These are phyloP conservation scores for Neurospora sp. DNA, from an alignment of 495 filamentous ascomycete genomes.

Conservation along the genomic window DNA sequence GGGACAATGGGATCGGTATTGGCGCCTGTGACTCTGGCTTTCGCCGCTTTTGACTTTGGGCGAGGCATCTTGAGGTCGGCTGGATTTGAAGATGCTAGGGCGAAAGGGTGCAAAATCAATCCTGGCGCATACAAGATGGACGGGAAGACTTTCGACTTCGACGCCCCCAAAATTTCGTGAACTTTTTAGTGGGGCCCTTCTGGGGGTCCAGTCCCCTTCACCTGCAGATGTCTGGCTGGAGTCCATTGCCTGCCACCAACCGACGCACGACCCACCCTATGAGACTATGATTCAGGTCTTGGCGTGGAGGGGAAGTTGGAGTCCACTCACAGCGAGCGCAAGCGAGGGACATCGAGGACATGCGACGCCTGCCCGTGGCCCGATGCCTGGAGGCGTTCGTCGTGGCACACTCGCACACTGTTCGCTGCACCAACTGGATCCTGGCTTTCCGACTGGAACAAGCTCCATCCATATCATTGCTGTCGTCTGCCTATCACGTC, in stretches of 20 bases:
- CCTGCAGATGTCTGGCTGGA: not conserved
- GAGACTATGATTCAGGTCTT: not conserved
- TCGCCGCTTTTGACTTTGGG: slow-evolving; percentile 9
- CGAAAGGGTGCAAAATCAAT: not conserved
- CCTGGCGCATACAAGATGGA: not conserved
- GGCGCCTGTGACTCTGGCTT: not conserved
- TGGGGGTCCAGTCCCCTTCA: not conserved
- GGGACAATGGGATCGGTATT: slow-evolving; percentile 1
- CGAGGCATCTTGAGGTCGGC: slow-evolving; percentile 8
- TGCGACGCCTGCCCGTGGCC: slow-evolving; percentile 4
- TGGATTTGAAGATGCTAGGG: not conserved
- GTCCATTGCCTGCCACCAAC: not conserved
- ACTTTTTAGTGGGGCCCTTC: slow-evolving; percentile 17
- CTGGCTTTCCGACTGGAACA: slow-evolving; percentile 4
- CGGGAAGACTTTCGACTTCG: not conserved
- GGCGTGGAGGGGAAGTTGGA: slow-evolving; percentile 1
- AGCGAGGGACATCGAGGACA: not conserved
- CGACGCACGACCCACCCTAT: not conserved
- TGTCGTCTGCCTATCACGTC: slow-evolving; percentile 24
- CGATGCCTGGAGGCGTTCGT: not conserved
- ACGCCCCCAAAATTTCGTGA: not conserved
- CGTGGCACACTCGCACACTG: slow-evolving; percentile 7
- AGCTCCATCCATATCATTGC: not conserved
- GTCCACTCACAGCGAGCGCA: slow-evolving; percentile 2
- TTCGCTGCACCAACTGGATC: slow-evolving; percentile 6